A percentile compares a stretch with the other conserved stretches of the same genome.
These are phyloP conservation scores for Colletotrichum truncatum DNA, from an alignment of 2,329 filamentous ascomycete species.

Conservation along the genomic window DNA sequence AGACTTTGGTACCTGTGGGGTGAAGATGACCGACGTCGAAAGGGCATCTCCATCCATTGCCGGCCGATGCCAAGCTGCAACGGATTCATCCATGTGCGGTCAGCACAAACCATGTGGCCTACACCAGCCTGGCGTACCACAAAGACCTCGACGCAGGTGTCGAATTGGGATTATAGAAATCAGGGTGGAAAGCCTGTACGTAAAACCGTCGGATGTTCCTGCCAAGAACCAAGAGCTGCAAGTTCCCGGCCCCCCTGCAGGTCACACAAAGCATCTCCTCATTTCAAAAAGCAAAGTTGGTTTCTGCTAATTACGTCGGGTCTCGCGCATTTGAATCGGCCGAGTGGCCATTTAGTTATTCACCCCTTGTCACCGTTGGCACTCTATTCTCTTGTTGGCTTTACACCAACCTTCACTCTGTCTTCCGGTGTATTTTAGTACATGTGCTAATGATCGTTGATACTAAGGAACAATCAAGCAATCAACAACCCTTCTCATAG, in stretches of 20 bases:
- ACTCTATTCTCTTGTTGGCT: too few species aligned
- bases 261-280: not conserved
- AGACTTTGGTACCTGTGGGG: not conserved
- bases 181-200: not conserved
- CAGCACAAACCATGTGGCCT: not conserved
- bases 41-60: not conserved
- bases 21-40: not conserved
- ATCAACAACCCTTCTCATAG: too few species aligned
- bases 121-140: not conserved
- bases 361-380: too few species aligned
- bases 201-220: not conserved
- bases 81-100: not conserved
- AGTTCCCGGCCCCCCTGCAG: not conserved
- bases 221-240: conserved; percentile 12
- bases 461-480: too few species aligned
- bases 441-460: too few species aligned
- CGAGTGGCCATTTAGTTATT: not conserved
- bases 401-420: too few species aligned
- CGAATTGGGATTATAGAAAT: not conserved
- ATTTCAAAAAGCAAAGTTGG: not conserved
- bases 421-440: too few species aligned
- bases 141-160: not conserved
- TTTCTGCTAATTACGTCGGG: not conserved
- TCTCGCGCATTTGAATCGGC: not conserved
- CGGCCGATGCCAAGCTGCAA: conserved; percentile 7